Evolutionary conservation across 83 land plant species (phyloP).

Genomic region (Picea abies): DNA sequence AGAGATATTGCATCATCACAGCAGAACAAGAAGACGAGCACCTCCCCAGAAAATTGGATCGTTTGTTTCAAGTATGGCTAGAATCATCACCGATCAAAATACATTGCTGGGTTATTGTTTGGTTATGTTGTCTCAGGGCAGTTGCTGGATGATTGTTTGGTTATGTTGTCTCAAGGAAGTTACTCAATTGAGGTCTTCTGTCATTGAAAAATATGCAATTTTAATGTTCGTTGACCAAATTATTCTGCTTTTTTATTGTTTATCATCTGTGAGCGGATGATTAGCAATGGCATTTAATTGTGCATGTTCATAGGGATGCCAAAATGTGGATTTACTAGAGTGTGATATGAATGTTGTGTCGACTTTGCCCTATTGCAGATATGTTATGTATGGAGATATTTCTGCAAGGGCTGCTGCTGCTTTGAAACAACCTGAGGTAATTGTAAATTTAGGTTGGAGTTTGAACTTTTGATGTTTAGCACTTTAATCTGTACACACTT

Average conservation of each 20-base stretch:
- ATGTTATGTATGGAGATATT: conserved; percentile 86
- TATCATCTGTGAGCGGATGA: not conserved
- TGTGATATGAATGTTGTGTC: conserved; percentile 3
- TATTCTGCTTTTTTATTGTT: conserved; percentile 9
- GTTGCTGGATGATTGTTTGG: too few relatives aligned
- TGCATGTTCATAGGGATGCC: not conserved
- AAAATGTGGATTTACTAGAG: not conserved
- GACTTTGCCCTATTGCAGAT: conserved; percentile 48
- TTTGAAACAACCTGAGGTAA: conserved; percentile 86
- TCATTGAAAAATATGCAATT: not conserved
- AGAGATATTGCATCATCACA: not conserved
- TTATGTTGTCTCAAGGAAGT: too few relatives aligned
- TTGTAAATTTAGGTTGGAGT: not conserved
- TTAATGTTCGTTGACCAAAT: not conserved
- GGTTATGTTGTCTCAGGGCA: too few relatives aligned
- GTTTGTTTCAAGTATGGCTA: not conserved
- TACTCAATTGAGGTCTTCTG: not conserved
- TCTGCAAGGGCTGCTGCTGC: conserved; percentile 81
- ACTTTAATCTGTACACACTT: not conserved
- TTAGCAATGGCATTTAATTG: not conserved
- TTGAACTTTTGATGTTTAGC: not conserved
- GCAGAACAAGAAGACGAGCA: not conserved
- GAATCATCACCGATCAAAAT: not conserved
- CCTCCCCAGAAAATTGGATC: not conserved
- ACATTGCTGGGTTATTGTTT: not conserved